Conservation (phyloP, 1,284 basidiomycete species). For the Ceratobasidium sp. region DNA sequence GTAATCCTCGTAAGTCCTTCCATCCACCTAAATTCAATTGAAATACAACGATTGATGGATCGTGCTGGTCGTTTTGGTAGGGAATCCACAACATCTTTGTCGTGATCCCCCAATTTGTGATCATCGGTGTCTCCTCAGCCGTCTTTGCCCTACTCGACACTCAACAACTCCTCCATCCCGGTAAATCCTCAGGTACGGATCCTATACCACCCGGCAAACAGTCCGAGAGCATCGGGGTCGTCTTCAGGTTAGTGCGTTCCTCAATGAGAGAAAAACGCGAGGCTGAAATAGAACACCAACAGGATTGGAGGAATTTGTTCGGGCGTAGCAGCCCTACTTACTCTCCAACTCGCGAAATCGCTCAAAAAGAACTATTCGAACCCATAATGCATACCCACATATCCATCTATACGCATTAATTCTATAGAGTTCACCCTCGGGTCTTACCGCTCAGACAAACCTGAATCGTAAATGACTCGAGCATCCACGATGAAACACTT, state of each 20-base stretch:
- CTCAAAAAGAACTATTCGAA: conserved; percentile 34
- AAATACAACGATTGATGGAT: conserved; percentile 1
- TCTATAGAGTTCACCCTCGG: neutral
- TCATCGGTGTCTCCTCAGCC: conserved; percentile 59
- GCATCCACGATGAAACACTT: conserved; percentile 9
- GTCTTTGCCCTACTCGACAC: conserved; percentile 68
- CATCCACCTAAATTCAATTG: conserved; percentile 38
- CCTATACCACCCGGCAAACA: conserved; percentile 33
- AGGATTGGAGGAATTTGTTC: conserved; percentile 40
- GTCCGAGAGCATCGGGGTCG: conserved; percentile 34
- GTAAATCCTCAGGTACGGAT: conserved; percentile 2
- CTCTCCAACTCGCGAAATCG: conserved; percentile 30
- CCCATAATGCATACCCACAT: conserved; percentile 22
- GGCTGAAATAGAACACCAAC: neutral
- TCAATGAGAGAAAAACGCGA: neutral
- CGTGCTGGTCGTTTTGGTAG: conserved; percentile 59
- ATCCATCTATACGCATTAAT: conserved; percentile 8
- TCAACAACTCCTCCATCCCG: conserved; percentile 30
- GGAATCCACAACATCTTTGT: conserved; percentile 93
- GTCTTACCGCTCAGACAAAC: neutral
- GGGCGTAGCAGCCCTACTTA: conserved; percentile 29
- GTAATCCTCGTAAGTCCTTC: conserved; percentile 76
- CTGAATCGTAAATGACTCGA: neutral
- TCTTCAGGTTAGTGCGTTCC: conserved; percentile 27
- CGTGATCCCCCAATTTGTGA: conserved; percentile 70